Evolutionary conservation across 495 filamentous ascomycete species (phyloP), one percentile per base, ranked within the genome.

Genomic region (Tuber calosporum): DNA sequence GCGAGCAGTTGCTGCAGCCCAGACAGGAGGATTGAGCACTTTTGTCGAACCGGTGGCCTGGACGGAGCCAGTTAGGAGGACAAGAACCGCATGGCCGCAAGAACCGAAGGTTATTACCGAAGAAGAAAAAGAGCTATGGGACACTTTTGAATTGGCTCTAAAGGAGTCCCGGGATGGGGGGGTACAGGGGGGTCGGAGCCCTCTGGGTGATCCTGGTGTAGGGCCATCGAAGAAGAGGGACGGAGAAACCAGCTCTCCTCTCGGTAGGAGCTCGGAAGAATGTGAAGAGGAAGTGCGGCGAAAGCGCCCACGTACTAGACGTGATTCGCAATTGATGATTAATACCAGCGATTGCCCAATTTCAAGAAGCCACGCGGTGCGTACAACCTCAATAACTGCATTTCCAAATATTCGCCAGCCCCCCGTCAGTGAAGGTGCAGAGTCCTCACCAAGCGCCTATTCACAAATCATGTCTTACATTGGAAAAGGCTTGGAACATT

Each of bases 71-170:
- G 77, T 79, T 40, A 75, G 78, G 68, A 72, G 79, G 67, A 78
- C 79, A 36, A 71, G 78, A 72, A 80, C 78, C 78, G 19, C 69
- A 80, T 72, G 66, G 53, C 53, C 73, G 39, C 74, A 80, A 41
- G 71, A 77, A 39, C 74, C 79, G 15, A 62, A 62, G 53, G 53
- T 62, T 34, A 80, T 80, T n/a, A 77, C 69, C 62, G 75, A 80
- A 66, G 79, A 80, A 69, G 79, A 80, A 36, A 69, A 39, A 39
- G 79, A 79, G 4, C 73, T 79, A 17, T 80, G 79, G 79, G 77
- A 79, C 72, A 80, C 80, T 75, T 80, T 80, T 74, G 79, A 80
- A 69, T 70, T 80, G 13, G 53, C n/a, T 75, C 78, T 42, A 75
- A 80, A 66, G 73, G 53, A 62, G 53, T 62, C 53, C 30, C 53